Base-by-base conservation (phyloP, 2,329 filamentous ascomycete species). In the Diaporthe caulivora region DNA sequence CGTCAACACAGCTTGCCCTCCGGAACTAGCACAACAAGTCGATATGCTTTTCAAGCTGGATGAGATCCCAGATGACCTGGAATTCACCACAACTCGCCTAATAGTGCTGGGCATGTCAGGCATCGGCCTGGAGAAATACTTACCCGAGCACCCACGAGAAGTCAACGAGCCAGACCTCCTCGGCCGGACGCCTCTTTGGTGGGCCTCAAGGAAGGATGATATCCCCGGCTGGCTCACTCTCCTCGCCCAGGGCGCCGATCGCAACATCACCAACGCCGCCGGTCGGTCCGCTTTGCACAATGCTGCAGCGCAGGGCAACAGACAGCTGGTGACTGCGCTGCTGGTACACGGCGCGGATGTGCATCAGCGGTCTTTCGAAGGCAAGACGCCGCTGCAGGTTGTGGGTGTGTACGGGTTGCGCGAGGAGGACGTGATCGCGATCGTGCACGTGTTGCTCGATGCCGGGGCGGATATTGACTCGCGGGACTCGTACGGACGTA, bases 301-400 rank as follows among this genome's bases (percentile, higher is more conserved):
- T 7, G 18, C 64, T 8, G 64, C 64, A 0, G 60, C 60, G 26
- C 60, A 65, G 26, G 24, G 42, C 0, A 65, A 24, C 26, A 40
- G 11, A 8, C 21, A 5, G 1, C 18, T 51, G 11, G 60, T 51
- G 24, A 7, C 2, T 9, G 26, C 3, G 0, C 15, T 65, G 6
- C 42, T 65, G 6, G 18, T 17, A 7, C 60, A 37, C 26, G 29
- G 18, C 6, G 60, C 60, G 10, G 60, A 65, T 11, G 42, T 65
- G 24, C 60, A 51, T 17, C 60, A 65, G 42, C 15, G 21, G 17
- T 65, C 42, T 1, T 65, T 51, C 21, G 60, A 65, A 26, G 60
- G 60, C 17, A 65, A 65, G 60, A 65, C 60, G 40, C 37, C 60
- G 10, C 18, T 67, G 44, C 62, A 67, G 42, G 29, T 26, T 3